Conservation (phyloP, 2,329 filamentous ascomycete species). For the Botryotinia narcissicola region DNA sequence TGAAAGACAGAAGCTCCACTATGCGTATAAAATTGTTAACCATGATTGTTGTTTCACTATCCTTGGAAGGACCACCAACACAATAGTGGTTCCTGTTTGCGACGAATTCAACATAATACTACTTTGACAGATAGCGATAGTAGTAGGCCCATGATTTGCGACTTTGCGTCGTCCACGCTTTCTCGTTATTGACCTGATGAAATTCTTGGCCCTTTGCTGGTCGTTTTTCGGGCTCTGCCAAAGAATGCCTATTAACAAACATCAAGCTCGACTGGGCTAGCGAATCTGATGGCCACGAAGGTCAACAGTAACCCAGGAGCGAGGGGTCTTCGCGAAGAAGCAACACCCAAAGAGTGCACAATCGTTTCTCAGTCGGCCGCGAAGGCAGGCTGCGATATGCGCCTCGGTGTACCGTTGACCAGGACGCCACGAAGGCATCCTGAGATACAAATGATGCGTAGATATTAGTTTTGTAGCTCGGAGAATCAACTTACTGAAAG, state of each 20-base stretch:
- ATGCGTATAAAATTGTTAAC: neutral
- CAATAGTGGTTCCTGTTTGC: neutral
- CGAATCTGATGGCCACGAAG: neutral
- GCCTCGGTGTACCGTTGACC: neutral
- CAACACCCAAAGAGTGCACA: neutral
- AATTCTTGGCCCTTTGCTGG: neutral
- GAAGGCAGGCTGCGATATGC: neutral
- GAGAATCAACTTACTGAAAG: neutral
- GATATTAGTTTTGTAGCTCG: neutral
- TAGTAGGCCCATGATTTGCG: neutral
- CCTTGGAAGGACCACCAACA: neutral
- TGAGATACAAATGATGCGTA: neutral
- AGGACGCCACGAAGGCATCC: neutral
- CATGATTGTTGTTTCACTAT: neutral
- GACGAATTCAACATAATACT: neutral
- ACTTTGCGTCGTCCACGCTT: neutral
- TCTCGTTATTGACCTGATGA: neutral
- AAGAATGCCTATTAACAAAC: neutral
- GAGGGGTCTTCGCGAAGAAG: neutral
- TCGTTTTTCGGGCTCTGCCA: neutral
- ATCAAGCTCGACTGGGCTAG: neutral
- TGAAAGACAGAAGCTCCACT: neutral
- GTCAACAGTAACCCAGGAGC: neutral
- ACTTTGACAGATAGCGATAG: neutral
- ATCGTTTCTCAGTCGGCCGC: neutral